Conservation (phyloP, 768 basidiomycete genomes). For the Mycena epipterygia region DNA sequence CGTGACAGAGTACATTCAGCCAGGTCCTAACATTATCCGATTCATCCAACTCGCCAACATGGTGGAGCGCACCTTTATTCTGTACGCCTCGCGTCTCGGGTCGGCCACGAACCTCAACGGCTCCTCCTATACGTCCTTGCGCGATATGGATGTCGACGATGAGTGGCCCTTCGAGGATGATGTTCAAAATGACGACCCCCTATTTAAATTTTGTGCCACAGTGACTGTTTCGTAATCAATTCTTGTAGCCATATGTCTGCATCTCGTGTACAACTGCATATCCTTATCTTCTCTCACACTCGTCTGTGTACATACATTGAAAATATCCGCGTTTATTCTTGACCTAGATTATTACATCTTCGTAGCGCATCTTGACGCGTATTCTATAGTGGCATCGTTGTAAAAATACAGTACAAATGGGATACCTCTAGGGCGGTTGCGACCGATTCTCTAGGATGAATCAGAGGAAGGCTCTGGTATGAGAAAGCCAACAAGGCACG, state of each 20-base stretch:
- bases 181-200: not conserved
- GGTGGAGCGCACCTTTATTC: constrained; percentile 58
- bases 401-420: constrained; percentile 7
- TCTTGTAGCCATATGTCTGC: constrained; percentile 25
- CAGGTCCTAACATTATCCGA: constrained; percentile 62
- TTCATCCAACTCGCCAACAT: constrained; percentile 64
- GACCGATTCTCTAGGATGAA: constrained; percentile 41
- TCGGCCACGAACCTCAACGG: not conserved
- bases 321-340: not conserved
- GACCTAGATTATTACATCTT: constrained; percentile 11
- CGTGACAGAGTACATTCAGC: constrained; percentile 55
- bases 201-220: constrained; percentile 20
- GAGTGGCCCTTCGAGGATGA: not conserved
- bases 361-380: constrained; percentile 12
- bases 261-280: constrained; percentile 21
- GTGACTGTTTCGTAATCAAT: constrained; percentile 15
- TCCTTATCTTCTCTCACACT: constrained; percentile 14
- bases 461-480: constrained; percentile 72
- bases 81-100: constrained; percentile 52
- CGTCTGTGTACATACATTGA: not conserved
- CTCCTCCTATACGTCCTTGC: not conserved
- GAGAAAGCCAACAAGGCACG: constrained; percentile 92
- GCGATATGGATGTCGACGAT: not conserved
- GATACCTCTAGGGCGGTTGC: constrained; percentile 3
- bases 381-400: not conserved